Conservation (phyloP, 805 yeast genomes). For the Yamadazyma laniorum region DNA sequence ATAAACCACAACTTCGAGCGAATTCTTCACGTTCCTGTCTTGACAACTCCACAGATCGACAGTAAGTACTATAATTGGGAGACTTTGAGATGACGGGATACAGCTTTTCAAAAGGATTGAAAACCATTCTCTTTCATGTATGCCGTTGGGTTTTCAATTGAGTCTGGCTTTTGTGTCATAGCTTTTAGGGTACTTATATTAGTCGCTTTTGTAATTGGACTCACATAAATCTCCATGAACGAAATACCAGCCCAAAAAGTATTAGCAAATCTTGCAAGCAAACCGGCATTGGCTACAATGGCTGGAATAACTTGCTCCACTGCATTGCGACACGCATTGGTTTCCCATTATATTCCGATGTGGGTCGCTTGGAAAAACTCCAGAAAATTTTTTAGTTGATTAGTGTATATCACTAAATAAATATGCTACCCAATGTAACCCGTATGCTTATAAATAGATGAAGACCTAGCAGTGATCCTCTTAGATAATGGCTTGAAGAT, state of each 20-base stretch:
- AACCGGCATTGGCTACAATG: conserved; percentile 57
- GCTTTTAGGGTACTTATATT: no score
- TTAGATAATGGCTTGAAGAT: background rate
- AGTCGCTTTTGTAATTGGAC: no score
- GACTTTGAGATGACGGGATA: no score
- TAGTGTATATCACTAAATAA: background rate
- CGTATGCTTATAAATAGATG: background rate
- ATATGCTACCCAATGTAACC: no score
- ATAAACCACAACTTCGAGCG: conserved; percentile 15
- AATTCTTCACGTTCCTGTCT: conserved; percentile 27
- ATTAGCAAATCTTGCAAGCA: conserved; percentile 50
- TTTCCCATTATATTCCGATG: background rate
- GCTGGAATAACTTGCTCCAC: conserved; percentile 58
- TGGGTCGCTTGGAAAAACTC: background rate
- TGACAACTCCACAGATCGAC: conserved; percentile 29
- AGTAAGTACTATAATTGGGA: conserved; percentile 11
- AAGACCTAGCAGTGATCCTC: background rate
- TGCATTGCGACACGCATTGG: conserved; percentile 26
- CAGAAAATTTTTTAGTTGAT: conserved; percentile 16
- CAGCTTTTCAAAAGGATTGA: no score
- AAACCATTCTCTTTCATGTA: no score
- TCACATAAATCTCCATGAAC: no score
- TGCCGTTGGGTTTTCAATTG: no score
- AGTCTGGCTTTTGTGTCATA: no score
- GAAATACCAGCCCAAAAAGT: conserved; percentile 43